Evolutionary conservation across 1,284 basidiomycete species (phyloP).

Genomic region (Papiliotrema fonsecae): DNA sequence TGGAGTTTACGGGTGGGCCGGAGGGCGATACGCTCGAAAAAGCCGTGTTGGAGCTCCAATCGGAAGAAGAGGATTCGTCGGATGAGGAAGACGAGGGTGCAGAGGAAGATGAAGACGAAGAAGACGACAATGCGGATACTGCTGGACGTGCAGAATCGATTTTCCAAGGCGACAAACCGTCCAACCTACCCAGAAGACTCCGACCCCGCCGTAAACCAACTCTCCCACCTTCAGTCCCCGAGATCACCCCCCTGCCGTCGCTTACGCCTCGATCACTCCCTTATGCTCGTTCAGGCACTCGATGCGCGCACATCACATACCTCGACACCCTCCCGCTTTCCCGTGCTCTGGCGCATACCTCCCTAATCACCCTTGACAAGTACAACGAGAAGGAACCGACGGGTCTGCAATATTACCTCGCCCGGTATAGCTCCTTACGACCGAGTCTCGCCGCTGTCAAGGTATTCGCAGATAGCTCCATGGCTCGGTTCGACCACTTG

Average conservation of each 20-base stretch:
- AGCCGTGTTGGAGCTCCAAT: slow-evolving; percentile 26
- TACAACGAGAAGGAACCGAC: slow-evolving; percentile 49
- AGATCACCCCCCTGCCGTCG: slow-evolving; percentile 29
- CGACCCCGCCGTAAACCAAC: slow-evolving; percentile 51
- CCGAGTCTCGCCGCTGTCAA: slow-evolving; percentile 67
- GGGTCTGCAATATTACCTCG: slow-evolving; percentile 66
- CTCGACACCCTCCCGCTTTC: slow-evolving; percentile 64
- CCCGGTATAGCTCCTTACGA: slow-evolving; percentile 60
- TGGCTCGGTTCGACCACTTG: slow-evolving; percentile 68
- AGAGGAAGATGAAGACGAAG: slow-evolving; percentile 47
- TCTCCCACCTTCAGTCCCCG: slow-evolving; percentile 56
- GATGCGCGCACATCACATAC: slow-evolving; percentile 69
- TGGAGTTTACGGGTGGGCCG: slow-evolving; percentile 52
- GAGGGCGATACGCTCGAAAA: slow-evolving; percentile 32
- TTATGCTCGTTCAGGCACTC: slow-evolving; percentile 24
- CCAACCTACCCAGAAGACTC: slow-evolving; percentile 28
- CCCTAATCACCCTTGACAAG: slow-evolving; percentile 31
- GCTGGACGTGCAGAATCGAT: slow-evolving; percentile 39
- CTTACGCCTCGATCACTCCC: slow-evolving; percentile 24
- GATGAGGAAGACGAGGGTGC: slow-evolving; percentile 45
- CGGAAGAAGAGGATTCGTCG: slow-evolving; percentile 24
- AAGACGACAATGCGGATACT: slow-evolving; percentile 48
- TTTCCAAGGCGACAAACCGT: slow-evolving; percentile 53
- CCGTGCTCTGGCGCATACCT: slow-evolving; percentile 54
- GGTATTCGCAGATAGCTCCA: slow-evolving; percentile 68